phyloP scores from a whole-genome alignment of 345 rosid species.

The Geranium rotundifolium region DNA sequence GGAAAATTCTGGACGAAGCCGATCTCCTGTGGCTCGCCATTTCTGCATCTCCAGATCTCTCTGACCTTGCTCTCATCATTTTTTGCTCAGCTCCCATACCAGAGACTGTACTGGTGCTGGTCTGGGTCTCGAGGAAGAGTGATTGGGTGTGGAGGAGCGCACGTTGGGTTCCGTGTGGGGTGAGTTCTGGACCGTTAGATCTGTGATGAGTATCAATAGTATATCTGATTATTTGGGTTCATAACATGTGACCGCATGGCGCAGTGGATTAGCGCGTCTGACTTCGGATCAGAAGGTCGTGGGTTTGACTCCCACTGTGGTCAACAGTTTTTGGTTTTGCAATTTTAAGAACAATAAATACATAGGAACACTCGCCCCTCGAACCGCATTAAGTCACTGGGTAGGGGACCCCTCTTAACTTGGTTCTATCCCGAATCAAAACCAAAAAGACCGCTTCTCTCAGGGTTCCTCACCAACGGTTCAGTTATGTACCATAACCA shows the following conservation, averaged over 20 bases:
- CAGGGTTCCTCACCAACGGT: no score
- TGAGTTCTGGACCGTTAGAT: not conserved
- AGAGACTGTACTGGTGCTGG: no score
- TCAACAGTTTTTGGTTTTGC: constrained; percentile 8
- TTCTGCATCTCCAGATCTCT: constrained; percentile 12
- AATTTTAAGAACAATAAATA: not conserved
- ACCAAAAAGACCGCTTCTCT: no score
- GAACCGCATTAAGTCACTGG: no score
- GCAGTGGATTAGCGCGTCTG: constrained; percentile 99
- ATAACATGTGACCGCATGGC: constrained; percentile 54
- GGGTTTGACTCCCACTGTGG: constrained; percentile 94
- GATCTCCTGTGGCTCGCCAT: constrained; percentile 19
- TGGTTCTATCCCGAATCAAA: no score
- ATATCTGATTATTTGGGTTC: no score
- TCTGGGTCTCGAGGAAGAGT: no score
- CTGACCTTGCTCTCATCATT: constrained; percentile 1
- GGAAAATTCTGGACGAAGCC: constrained; percentile 14
- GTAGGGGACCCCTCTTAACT: no score
- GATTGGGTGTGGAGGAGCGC: not conserved
- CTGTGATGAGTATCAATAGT: not conserved
- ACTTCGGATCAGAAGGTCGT: constrained; percentile 99
- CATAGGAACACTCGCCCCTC: no score
- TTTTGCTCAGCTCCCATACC: not conserved
- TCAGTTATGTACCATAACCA: no score
- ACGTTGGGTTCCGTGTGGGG: not conserved